Percentiles rank a stretch among this genome's conserved stretches.
These are phyloP conservation scores for Russula abietina DNA, from an alignment of 768 basidiomycete species.

Conservation along the genomic window DNA sequence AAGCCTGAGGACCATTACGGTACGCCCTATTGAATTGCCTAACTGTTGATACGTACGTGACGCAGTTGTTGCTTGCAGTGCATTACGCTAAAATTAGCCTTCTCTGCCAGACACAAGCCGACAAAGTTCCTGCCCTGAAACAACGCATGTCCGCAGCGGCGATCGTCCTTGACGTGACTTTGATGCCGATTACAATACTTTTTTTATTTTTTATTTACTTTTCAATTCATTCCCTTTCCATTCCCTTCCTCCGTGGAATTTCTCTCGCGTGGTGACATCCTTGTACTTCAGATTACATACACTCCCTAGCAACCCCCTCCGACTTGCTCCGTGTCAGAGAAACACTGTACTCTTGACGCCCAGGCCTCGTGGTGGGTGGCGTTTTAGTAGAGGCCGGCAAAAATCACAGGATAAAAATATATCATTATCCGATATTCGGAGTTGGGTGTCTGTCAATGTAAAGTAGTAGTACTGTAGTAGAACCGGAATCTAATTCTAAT, in stretches of 20 bases:
- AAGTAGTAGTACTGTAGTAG: neutral
- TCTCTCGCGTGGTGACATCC: neutral
- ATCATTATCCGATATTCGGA: neutral
- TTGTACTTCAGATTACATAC: neutral
- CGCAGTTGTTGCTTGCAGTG: neutral
- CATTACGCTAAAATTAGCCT: slow-evolving; percentile 10
- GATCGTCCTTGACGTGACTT: neutral
- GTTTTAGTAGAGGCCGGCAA: too few species aligned
- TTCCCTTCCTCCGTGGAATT: slow-evolving; percentile 1
- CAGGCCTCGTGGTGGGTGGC: neutral
- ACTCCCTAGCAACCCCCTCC: slow-evolving; percentile 3
- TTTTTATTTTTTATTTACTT: neutral
- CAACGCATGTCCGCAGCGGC: neutral
- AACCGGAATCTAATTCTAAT: neutral
- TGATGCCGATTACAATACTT: neutral
- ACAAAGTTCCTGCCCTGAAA: slow-evolving; percentile 1
- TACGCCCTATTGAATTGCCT: neutral
- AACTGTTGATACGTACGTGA: neutral
- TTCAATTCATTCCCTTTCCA: neutral
- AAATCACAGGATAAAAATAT: neutral
- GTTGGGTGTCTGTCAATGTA: too few species aligned
- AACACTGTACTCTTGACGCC: neutral
- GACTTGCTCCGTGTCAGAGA: neutral
- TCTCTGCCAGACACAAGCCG: neutral
- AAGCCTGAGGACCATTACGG: too few species aligned